phyloP scores from a whole-genome alignment of 192 early-diverging fungal species.

The Podochytrium sp. region DNA sequence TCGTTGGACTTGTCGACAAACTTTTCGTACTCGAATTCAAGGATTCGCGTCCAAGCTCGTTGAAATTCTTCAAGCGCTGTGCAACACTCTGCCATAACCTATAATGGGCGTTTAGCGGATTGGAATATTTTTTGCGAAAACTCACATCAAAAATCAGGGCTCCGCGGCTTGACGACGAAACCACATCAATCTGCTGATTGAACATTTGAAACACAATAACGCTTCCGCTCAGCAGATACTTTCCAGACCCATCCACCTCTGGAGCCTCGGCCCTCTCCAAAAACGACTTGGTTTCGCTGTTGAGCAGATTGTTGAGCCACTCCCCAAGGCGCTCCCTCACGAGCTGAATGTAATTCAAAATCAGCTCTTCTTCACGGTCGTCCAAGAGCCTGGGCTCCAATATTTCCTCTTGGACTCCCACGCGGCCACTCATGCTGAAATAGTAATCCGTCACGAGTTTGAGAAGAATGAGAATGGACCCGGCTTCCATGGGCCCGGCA shows the following conservation, averaged over 20 bases:
- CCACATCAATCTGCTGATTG: conserved; percentile 95
- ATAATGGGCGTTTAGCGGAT: no score
- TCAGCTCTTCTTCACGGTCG: conserved; percentile 87
- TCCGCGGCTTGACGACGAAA: conserved; percentile 81
- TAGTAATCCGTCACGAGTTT: conserved; percentile 94
- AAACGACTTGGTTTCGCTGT: conserved; percentile 81
- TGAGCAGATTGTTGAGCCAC: conserved; percentile 92
- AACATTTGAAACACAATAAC: conserved; percentile 97
- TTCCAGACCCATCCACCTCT: conserved; percentile 75
- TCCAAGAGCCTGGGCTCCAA: conserved; percentile 90
- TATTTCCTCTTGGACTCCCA: conserved; percentile 87
- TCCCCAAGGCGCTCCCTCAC: conserved; percentile 84
- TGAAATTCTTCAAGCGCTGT: conserved; percentile 75
- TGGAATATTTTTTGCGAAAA: not conserved
- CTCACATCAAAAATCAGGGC: conserved; percentile 84
- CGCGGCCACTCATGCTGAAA: conserved; percentile 79
- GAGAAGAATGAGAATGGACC: conserved; percentile 81
- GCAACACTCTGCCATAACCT: conserved; percentile 70
- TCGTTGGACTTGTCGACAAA: conserved; percentile 78
- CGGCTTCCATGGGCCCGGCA: conserved; percentile 75
- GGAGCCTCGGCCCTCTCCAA: conserved; percentile 69
- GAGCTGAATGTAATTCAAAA: conserved; percentile 90
- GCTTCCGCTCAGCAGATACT: conserved; percentile 82
- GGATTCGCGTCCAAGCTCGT: conserved; percentile 77
- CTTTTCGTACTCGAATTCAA: conserved; percentile 76